Evolutionary conservation across 345 rosid species (phyloP).

Genomic region (Citrus cavaleriei): DNA sequence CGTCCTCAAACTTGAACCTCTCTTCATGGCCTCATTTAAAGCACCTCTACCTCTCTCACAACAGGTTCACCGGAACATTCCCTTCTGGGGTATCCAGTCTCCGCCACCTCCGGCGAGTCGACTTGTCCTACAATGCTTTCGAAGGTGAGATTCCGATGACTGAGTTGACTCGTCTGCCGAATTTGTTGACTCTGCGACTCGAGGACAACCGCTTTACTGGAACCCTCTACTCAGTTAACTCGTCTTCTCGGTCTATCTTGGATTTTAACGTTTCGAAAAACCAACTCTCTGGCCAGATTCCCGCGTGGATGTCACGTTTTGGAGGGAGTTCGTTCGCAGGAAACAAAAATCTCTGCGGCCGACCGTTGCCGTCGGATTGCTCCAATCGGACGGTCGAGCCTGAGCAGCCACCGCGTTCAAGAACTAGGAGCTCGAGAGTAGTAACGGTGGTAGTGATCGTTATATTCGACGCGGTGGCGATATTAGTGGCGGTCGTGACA

Average conservation of each 20-base stretch:
- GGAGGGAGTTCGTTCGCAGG: conserved; percentile 31
- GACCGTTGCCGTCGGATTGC: conserved; percentile 28
- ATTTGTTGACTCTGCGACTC: conserved; percentile 36
- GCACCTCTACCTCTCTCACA: conserved; percentile 42
- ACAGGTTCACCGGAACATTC: conserved; percentile 24
- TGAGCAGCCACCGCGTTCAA: conserved; percentile 1
- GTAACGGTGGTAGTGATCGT: conserved; percentile 17
- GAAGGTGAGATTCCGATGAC: conserved; percentile 30
- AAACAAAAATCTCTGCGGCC: conserved; percentile 36
- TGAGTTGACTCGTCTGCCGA: conserved; percentile 21
- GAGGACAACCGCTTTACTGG: conserved; percentile 36
- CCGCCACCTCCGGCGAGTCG: conserved; percentile 34
- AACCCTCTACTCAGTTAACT: conserved; percentile 3
- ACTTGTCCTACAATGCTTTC: conserved; percentile 36
- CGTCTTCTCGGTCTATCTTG: conserved; percentile 11
- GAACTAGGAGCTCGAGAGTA: background rate
- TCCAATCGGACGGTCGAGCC: conserved; percentile 10
- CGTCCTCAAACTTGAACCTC: conserved; percentile 14
- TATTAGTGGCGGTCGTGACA: conserved; percentile 11
- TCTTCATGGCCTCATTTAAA: conserved; percentile 29
- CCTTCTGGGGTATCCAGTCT: conserved; percentile 26
- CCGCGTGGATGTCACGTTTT: conserved; percentile 24
- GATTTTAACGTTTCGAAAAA: conserved; percentile 37
- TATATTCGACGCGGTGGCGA: conserved; percentile 18
- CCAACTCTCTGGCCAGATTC: conserved; percentile 34